Conservation (phyloP, 208 protist species). For the Wallacemonas sp. region DNA sequence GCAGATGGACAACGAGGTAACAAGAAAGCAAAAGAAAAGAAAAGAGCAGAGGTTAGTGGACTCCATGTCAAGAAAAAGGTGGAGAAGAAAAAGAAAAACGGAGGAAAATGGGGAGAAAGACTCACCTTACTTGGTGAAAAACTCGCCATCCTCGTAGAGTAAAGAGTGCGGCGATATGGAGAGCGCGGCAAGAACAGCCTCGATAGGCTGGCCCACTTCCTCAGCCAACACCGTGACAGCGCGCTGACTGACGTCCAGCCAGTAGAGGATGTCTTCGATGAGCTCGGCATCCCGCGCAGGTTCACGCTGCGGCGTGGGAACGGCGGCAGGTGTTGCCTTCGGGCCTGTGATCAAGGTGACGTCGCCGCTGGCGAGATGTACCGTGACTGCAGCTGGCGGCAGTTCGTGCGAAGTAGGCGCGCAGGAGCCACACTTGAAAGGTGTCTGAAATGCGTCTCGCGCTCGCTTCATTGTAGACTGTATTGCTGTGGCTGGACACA, state of each 20-base stretch:
- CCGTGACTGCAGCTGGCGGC: too few relatives aligned
- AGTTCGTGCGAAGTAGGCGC: background rate
- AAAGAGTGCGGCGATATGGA: constrained; percentile 19
- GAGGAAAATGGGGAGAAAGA: background rate
- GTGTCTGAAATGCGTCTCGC: constrained; percentile 9
- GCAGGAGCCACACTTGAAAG: background rate
- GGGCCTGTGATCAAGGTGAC: too few relatives aligned
- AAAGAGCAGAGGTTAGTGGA: constrained; percentile 1
- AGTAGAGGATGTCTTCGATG: constrained; percentile 25
- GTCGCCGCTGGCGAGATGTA: too few relatives aligned
- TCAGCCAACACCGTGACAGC: constrained; percentile 3
- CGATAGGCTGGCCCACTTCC: constrained; percentile 21
- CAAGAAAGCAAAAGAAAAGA: constrained; percentile 11
- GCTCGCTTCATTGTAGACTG: constrained; percentile 1
- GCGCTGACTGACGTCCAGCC: constrained; percentile 21
- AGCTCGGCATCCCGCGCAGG: constrained; percentile 2
- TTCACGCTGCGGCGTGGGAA: background rate
- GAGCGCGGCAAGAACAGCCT: constrained; percentile 29
- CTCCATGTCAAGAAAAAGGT: too few relatives aligned
- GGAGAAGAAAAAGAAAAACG: constrained; percentile 24
- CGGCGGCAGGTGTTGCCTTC: background rate
- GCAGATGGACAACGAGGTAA: background rate
- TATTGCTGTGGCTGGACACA: background rate
- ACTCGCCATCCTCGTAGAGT: constrained; percentile 30
- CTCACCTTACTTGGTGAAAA: background rate